These are phyloP conservation scores for Debaryomyces coudertii DNA, from an alignment of 1,139 yeast genomes.

Conservation along the genomic window DNA sequence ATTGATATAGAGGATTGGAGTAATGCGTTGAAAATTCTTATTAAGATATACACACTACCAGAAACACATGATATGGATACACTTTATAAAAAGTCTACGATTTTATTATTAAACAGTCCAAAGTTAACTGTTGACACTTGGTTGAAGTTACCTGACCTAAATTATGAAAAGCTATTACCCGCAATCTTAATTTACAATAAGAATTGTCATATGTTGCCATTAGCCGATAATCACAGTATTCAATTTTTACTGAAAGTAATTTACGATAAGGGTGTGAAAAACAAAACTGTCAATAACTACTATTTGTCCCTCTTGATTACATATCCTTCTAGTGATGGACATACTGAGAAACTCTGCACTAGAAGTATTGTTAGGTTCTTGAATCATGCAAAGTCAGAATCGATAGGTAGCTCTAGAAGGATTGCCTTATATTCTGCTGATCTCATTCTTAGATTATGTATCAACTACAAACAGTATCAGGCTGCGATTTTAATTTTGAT, in stretches of 20 bases:
- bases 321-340: constrained; percentile 40
- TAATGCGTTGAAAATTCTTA: constrained; percentile 63
- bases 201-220: constrained; percentile 33
- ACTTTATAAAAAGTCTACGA: constrained; percentile 69
- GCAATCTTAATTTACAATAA: constrained; percentile 71
- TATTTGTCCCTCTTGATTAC: constrained; percentile 72
- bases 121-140: constrained; percentile 74
- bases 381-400: constrained; percentile 27
- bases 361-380: constrained; percentile 35
- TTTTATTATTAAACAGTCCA: constrained; percentile 70
- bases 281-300: constrained; percentile 66
- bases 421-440: constrained; percentile 60
- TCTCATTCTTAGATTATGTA: constrained; percentile 74
- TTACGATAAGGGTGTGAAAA: constrained; percentile 50
- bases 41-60: constrained; percentile 48
- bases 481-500: constrained; percentile 76
- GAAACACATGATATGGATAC: constrained; percentile 34
- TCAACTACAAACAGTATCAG: constrained; percentile 57
- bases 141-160: constrained; percentile 57
- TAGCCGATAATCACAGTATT: constrained; percentile 61
- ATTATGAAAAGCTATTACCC: constrained; percentile 70
- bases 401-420: constrained; percentile 14
- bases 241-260: constrained; percentile 66
- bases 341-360: constrained; percentile 36
- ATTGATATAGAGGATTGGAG: constrained; percentile 72